These are phyloP conservation scores for Fusarium sp. DNA, from an alignment of 2,329 filamentous ascomycete genomes.

Conservation along the genomic window DNA sequence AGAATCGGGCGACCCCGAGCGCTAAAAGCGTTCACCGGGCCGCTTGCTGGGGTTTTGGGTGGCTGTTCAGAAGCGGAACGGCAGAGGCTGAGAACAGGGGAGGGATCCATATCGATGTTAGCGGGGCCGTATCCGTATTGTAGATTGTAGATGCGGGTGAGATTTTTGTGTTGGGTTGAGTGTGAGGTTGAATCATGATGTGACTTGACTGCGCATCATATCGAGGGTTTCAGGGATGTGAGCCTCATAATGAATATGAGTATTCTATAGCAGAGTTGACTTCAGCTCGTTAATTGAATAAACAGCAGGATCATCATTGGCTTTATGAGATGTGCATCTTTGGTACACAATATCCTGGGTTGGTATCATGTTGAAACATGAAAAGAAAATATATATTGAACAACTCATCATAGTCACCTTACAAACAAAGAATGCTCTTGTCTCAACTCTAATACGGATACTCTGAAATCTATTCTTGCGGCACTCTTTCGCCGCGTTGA, in stretches of 20 bases:
- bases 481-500: constrained; percentile 61
- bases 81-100: constrained; percentile 38
- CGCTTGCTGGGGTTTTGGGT: constrained; percentile 43
- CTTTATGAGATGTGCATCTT: no score
- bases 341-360: no score
- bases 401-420: background rate
- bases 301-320: no score
- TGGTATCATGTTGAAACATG: no score
- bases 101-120: constrained; percentile 7
- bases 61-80: constrained; percentile 11
- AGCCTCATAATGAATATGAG: no score
- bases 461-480: constrained; percentile 30
- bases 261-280: no score
- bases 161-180: background rate
- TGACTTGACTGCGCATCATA: constrained; percentile 1
- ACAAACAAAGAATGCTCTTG: no score
- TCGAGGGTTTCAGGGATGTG: no score
- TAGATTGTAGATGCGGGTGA: constrained; percentile 13
- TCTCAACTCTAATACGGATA: background rate
- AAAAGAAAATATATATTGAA: no score
- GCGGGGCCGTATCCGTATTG: constrained; percentile 24
- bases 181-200: constrained; percentile 4
- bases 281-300: no score
- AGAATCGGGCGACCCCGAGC: constrained; percentile 45
- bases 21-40: constrained; percentile 39